Evolutionary conservation across 1,284 basidiomycete species (phyloP).

Genomic region (Naganishia sp.): DNA sequence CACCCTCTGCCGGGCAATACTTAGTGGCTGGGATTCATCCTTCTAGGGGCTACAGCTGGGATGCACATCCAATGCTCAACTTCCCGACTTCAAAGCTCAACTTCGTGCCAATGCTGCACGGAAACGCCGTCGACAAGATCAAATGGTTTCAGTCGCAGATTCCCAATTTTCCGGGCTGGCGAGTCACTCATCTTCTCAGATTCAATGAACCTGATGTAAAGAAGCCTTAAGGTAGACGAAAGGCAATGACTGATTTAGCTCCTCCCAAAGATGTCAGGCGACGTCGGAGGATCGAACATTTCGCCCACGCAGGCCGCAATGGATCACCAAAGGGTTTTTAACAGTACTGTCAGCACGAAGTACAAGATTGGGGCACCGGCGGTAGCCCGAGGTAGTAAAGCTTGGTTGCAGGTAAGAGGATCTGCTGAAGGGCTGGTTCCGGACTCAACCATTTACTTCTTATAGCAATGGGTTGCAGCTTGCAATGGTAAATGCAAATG

Average conservation of each 20-base stretch:
- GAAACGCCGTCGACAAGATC: conserved; percentile 30
- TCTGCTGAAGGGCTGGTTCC: not conserved
- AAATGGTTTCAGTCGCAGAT: conserved; percentile 28
- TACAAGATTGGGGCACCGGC: conserved; percentile 43
- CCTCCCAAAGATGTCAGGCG: conserved; percentile 4
- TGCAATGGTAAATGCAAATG: conserved; percentile 41
- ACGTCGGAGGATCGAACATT: conserved; percentile 39
- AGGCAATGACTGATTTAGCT: conserved; percentile 3
- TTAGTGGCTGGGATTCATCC: not conserved
- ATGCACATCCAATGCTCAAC: conserved; percentile 25
- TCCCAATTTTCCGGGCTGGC: conserved; percentile 28
- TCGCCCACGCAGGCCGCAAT: conserved; percentile 36
- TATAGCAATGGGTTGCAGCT: conserved; percentile 39
- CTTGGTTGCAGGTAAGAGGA: conserved; percentile 41
- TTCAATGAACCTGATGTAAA: conserved; percentile 46
- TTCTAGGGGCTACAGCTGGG: conserved; percentile 26
- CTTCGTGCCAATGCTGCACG: conserved; percentile 26
- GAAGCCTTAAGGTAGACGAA: not conserved
- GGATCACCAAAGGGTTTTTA: conserved; percentile 40
- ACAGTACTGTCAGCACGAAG: conserved; percentile 31
- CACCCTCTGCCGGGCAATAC: too few relatives aligned
- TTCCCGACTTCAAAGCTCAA: conserved; percentile 21
- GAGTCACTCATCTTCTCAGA: conserved; percentile 37
- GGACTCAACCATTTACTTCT: not conserved
- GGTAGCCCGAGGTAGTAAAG: conserved; percentile 42